Percentiles rank a stretch among this genome's conserved stretches.
Evolutionary conservation across 2,329 filamentous ascomycete genomes (phyloP).

Genomic region (Didymella pinodella): DNA sequence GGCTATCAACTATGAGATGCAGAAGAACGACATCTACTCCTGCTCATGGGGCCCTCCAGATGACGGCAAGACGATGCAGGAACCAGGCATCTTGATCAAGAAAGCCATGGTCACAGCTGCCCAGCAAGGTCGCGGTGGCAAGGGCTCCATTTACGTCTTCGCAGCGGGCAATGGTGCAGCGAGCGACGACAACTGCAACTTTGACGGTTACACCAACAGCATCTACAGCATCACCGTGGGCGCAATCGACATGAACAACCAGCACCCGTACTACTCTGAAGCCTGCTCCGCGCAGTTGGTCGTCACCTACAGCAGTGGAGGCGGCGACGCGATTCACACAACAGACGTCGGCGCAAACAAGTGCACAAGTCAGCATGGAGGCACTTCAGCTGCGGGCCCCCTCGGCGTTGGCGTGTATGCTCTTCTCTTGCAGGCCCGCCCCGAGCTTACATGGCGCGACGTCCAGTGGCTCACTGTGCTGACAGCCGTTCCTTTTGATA

Average conservation of each 20-base stretch:
- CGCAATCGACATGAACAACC: constrained; percentile 83
- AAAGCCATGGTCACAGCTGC: constrained; percentile 91
- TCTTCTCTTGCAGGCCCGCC: constrained; percentile 82
- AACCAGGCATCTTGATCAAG: constrained; percentile 85
- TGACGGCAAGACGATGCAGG: constrained; percentile 93
- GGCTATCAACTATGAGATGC: constrained; percentile 89
- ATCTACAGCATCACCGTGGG: constrained; percentile 99
- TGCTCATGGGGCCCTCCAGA: constrained; percentile 98
- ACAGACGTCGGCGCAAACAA: constrained; percentile 87
- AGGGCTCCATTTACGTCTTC: constrained; percentile 94
- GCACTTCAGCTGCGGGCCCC: constrained; percentile 93
- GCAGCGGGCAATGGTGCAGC: constrained; percentile 92
- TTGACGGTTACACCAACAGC: constrained; percentile 98
- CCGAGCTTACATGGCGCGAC: constrained; percentile 91
- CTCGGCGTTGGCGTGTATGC: constrained; percentile 92
- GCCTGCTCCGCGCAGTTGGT: constrained; percentile 94
- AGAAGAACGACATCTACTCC: constrained; percentile 95
- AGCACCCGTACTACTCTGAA: constrained; percentile 96
- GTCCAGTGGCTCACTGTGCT: constrained; percentile 89
- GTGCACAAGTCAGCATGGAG: constrained; percentile 85
- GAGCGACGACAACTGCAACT: constrained; percentile 95
- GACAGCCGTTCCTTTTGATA: constrained; percentile 81
- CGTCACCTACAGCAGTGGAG: constrained; percentile 94
- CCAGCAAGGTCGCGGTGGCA: constrained; percentile 82
- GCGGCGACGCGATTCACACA: constrained; percentile 89